Evolutionary conservation across 2,329 filamentous ascomycete genomes (phyloP), one percentile per base, ranked within the genome.

Genomic region (Monosporascus sp.): DNA sequence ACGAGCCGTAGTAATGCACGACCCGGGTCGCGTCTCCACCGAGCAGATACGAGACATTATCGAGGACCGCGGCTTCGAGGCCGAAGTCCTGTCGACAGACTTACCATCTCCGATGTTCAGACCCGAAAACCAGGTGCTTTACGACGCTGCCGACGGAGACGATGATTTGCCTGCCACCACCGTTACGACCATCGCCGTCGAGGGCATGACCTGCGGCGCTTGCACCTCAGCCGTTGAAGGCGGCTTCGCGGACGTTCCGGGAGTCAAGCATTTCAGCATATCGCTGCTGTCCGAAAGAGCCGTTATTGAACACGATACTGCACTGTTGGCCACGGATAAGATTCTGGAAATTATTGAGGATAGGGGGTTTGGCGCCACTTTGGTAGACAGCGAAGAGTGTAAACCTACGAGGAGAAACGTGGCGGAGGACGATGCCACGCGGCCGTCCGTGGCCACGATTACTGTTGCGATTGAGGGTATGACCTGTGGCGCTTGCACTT

Each of bases 401-500:
- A 63, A 67, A 44, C 60, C 70, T 49, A 70, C 66, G 55, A 68
- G 57, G 31, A 74, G 70, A 50, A 54, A 67, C 7, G 63, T 61
- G 25, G 58, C 60, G 5, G 56, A 64, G 3, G 53, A 54, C 5
- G 58, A 63, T n/a, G 62, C 61, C 51, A 63, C 68, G 55, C 67
- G 67, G 53, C 70, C 75, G 57, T 72, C 73, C 49, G 64, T 81
- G 4, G 78, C 86, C 52, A 89, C 84, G 1, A 97, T 92, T 0
- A 97, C 92, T 0, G 80, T 99, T 18, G 85, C 89, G 5, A 89
- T 99, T 51, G 90, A 94, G 60, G 94, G 94, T 49, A 99, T 99
- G 94, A 99, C 94, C 1, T 97, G 94, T 67, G 93, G 93, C 22
- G 90, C 94, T 43, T 99, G 94, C 71, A 97, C 94, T 0, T 93